These are phyloP conservation scores for Mycena olivaceomarginata DNA, from an alignment of 768 basidiomycete species.

Conservation along the genomic window DNA sequence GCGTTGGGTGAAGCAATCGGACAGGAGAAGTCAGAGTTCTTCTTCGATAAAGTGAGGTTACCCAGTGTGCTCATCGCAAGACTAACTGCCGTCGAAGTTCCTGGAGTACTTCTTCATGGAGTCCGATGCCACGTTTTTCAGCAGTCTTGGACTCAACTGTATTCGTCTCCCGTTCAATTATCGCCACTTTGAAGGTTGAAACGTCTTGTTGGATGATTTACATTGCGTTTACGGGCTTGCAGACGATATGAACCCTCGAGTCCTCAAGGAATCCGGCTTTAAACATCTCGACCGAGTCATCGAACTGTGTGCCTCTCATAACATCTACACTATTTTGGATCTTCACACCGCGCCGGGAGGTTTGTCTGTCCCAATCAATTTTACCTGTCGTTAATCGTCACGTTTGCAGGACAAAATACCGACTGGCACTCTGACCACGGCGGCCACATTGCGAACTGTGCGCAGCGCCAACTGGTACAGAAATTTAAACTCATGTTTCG, in stretches of 20 bases:
- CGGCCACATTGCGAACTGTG: constrained; percentile 78
- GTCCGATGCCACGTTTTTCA: constrained; percentile 85
- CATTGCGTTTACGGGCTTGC: constrained; percentile 7
- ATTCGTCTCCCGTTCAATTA: constrained; percentile 88
- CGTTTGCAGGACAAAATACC: constrained; percentile 71
- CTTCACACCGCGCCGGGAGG: constrained; percentile 85
- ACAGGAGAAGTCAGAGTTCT: constrained; percentile 80
- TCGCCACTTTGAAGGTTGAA: constrained; percentile 78
- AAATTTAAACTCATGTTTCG: background rate
- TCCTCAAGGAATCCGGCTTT: constrained; percentile 84
- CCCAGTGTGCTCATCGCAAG: background rate
- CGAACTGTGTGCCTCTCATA: constrained; percentile 82
- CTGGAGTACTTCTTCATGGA: constrained; percentile 90
- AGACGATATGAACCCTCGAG: constrained; percentile 87
- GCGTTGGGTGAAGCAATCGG: constrained; percentile 82
- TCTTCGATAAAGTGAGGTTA: constrained; percentile 86
- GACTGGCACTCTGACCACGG: constrained; percentile 90
- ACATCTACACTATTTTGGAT: constrained; percentile 89
- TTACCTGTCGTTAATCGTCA: background rate
- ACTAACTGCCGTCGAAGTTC: constrained; percentile 67
- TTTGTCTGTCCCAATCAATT: background rate
- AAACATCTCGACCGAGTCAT: constrained; percentile 91
- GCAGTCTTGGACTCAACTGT: constrained; percentile 86
- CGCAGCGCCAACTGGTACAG: constrained; percentile 25
- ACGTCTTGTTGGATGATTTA: background rate